A percentile compares a stretch with the other conserved stretches of the same genome.
phyloP scores from a whole-genome alignment of 768 basidiomycete species.

The Mycena galopus region DNA sequence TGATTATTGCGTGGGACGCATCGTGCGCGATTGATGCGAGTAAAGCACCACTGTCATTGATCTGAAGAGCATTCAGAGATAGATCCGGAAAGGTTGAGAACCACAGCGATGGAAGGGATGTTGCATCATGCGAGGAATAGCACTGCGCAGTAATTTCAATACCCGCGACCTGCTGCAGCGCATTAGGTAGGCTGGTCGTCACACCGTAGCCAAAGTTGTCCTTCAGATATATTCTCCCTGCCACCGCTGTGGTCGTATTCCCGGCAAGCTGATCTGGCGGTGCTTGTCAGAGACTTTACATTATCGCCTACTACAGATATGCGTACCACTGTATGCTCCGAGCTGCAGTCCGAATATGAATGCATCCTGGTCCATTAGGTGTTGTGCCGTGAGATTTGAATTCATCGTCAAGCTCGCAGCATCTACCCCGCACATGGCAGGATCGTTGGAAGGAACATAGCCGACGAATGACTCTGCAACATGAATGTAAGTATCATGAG shows the following conservation, averaged over 20 bases:
- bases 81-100: background rate
- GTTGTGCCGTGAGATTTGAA: background rate
- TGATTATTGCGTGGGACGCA: background rate
- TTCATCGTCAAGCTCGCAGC: background rate
- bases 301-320: background rate
- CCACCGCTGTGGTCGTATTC: conserved; percentile 3
- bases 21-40: background rate
- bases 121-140: conserved; percentile 3
- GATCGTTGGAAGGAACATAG: background rate
- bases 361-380: background rate
- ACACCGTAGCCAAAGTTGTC: conserved; percentile 27
- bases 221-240: conserved; percentile 20
- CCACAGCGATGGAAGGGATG: background rate
- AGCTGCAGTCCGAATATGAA: conserved; percentile 12
- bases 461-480: conserved; percentile 2
- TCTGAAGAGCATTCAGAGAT: background rate
- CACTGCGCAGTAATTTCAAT: conserved; percentile 16
- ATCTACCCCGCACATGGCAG: background rate
- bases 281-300: background rate
- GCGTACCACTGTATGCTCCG: conserved; percentile 2
- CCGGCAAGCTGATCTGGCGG: conserved; percentile 12
- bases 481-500: background rate
- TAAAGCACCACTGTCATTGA: background rate
- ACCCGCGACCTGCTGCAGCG: conserved; percentile 15
- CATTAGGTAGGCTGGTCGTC: background rate